Base-by-base conservation (phyloP, 257 asterid genomes). In the Solanum bukasovii region DNA sequence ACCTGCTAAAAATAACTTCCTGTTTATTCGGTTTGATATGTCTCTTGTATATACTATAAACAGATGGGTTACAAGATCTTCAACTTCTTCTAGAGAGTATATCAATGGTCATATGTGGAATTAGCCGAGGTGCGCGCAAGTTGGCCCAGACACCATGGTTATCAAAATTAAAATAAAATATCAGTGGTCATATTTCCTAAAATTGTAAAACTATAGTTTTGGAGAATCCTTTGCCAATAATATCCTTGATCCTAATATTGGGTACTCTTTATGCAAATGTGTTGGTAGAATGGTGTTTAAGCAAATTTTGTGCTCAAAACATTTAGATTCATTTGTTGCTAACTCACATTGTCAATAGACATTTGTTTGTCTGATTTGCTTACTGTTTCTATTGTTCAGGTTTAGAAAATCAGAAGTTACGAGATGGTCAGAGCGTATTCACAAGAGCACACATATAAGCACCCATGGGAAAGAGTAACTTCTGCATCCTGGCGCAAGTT, bases 401-500 rank as follows among this genome's bases (percentile, higher is more conserved):
- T 46, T 83, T 35, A 14, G n/a, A 88, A 34, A 25, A 63, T 46
- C 56, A 16, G 1, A 79, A 83, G 70, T 72, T 35, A 84, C 75
- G 78, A 40, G 75, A 97, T 97, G 99, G 99, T 97, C 77, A 93
- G 95, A 90, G 99, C 99, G 49, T 97, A 97, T 89, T 82, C 94
- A 84, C 99, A 94, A 90, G 99, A 97, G 90, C 98, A 97, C 94
- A 93, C 95, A 4, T 97, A 91, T 94, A 96, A 92, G 91, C 99
- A 96, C 90, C 99, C 99, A 42, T 97, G 99, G 99, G 99, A 97
- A 81, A 90, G 98, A 44, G 99, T 97, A 59, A 96, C 99, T 13
- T 88, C 99, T 65, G 99, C 99, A 52, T 96, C 99, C 1, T 97
- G 99, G 98, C 96, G 99, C 91, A 96, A 96, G 88, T 97, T 93